Evolutionary conservation across 345 rosid genomes (phyloP).

Genomic region (Pseudoturritis turrita): DNA sequence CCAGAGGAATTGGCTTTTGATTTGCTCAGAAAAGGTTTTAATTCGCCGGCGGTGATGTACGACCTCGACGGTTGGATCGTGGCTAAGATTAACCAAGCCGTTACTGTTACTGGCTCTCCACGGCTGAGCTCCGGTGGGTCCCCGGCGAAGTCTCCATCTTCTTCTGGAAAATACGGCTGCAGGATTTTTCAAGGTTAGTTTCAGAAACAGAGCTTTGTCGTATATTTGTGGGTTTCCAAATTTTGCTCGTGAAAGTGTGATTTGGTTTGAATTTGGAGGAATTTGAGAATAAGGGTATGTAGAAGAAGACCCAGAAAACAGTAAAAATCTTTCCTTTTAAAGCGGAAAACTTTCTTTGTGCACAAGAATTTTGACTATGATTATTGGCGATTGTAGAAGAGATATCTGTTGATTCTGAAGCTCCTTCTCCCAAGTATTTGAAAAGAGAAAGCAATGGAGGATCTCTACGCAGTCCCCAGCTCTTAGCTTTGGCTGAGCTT

Average conservation of each 20-base stretch:
- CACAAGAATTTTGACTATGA: too few relatives aligned
- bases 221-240: too few relatives aligned
- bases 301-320: too few relatives aligned
- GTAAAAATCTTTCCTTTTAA: too few relatives aligned
- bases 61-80: conserved; percentile 25
- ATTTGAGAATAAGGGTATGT: too few relatives aligned
- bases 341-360: neutral
- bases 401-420: conserved; percentile 14
- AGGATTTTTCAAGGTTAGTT: conserved; percentile 15
- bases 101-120: too few relatives aligned
- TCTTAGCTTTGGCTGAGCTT: conserved; percentile 50
- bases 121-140: neutral
- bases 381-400: conserved; percentile 7
- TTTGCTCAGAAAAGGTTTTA: conserved; percentile 15
- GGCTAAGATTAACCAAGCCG: too few relatives aligned
- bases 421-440: conserved; percentile 8
- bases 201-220: too few relatives aligned
- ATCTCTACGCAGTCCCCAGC: conserved; percentile 30
- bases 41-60: too few relatives aligned
- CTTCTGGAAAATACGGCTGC: neutral
- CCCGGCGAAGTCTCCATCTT: conserved; percentile 3
- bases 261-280: too few relatives aligned
- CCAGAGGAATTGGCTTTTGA: conserved; percentile 37
- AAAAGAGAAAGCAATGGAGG: conserved; percentile 2
- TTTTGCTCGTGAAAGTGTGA: too few relatives aligned